These are phyloP conservation scores for Quercus rubra DNA, from an alignment of 306 rosid genomes.

Conservation along the genomic window DNA sequence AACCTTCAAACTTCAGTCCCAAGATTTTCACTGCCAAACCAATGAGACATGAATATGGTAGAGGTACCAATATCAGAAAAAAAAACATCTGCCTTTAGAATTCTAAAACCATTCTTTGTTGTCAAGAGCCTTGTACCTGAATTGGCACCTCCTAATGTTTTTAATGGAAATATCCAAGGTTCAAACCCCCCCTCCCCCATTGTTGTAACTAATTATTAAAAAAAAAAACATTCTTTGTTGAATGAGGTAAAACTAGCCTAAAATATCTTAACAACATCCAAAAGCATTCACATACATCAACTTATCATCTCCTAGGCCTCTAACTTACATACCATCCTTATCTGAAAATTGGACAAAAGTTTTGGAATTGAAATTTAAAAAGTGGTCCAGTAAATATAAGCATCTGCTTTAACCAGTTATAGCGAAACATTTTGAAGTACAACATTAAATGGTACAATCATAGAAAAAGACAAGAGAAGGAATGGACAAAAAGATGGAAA, in stretches of 20 bases:
- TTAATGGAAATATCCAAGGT: too few relatives aligned
- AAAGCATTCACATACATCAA: background rate
- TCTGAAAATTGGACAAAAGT: background rate
- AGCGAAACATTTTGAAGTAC: too few relatives aligned
- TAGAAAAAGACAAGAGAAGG: too few relatives aligned
- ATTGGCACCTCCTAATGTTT: too few relatives aligned
- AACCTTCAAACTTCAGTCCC: background rate
- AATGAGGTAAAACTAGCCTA: conserved; percentile 1
- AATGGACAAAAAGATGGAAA: background rate
- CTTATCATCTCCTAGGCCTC: background rate
- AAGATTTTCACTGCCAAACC: background rate
- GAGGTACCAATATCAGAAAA: background rate
- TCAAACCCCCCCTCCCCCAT: too few relatives aligned
- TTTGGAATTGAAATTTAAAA: too few relatives aligned
- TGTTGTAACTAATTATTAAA: too few relatives aligned
- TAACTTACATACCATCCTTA: conserved; percentile 7
- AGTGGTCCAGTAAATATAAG: too few relatives aligned
- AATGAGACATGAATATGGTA: background rate
- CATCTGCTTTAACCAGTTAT: too few relatives aligned
- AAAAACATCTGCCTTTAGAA: background rate
- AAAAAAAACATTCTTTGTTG: background rate
- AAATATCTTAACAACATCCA: conserved; percentile 1
- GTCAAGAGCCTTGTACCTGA: too few relatives aligned
- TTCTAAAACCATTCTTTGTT: background rate
- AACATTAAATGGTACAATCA: too few relatives aligned